Evolutionary conservation across 192 early-diverging fungal species (phyloP), one percentile per base, ranked within the genome.

Genomic region (Spizellomyces punctatus): DNA sequence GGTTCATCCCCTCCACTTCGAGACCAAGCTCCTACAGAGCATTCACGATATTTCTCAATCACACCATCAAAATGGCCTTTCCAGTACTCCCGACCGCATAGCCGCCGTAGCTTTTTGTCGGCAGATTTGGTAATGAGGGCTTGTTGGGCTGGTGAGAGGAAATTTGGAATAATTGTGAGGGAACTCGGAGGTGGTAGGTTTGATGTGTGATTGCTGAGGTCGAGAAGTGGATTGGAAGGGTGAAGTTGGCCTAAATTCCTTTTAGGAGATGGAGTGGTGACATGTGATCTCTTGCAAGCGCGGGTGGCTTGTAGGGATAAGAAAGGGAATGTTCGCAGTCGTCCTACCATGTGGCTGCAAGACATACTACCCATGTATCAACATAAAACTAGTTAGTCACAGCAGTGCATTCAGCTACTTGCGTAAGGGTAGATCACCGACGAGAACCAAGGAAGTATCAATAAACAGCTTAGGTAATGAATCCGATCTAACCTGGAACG

Each of bases 41-140:
- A 89, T 75, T 91, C 89, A 52, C 86, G 78, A 64, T 92, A 92
- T 46, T 89, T 49, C 22, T 81, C 84, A 47, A 93, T 95, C 27
- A 92, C 85, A 19, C 82, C 82, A 76, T 95, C 93, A 76, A 92
- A 92, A 67, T 95, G 93, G 16, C 84, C 87, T 73, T 85, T 82
- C 67, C 86, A 81, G 68, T 93, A 93, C n/a, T 72, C 58, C 47
- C 63, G 58, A 52, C 79, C 74, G 5, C 80, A 81, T 45, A 87
- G 76, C 10, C 88, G 76, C 58, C 71, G 64, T 5, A 89, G 82
- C 71, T 87, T 87, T 8, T 21, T 12, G 54, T 69, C 42, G 5
- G 73, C 74, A 36, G 60, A 52, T 22, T 50, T 12, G 0, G 70
- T 60, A 5, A 80, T 67, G 19, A 22, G 47, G 6, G 10, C 16